A percentile compares a stretch with the other conserved stretches of the same genome.
Conservation (phyloP, 176 grass and related monocot species). For the Tillandsia leiboldiana region DNA sequence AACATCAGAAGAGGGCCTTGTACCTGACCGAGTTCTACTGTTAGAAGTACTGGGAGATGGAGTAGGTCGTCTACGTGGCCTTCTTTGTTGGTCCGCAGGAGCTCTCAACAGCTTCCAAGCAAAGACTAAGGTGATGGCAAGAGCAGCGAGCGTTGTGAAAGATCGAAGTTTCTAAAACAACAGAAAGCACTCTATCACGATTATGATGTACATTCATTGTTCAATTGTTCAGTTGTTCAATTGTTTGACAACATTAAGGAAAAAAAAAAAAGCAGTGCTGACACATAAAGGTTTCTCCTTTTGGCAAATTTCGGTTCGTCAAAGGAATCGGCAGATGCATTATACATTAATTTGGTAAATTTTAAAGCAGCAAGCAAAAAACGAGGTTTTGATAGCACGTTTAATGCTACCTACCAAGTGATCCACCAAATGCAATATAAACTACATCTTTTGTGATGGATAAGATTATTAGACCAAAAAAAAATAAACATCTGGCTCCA, state of each 20-base stretch:
- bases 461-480: too few species aligned
- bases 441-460: too few species aligned
- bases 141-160: conserved; percentile 72
- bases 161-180: conserved; percentile 69
- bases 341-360: too few species aligned
- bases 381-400: too few species aligned
- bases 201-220: neutral
- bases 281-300: too few species aligned
- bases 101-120: conserved; percentile 87
- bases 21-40: conserved; percentile 42
- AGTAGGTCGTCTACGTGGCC: conserved; percentile 42
- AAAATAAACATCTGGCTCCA: too few species aligned
- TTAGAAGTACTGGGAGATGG: conserved; percentile 47
- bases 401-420: too few species aligned
- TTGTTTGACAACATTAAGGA: neutral
- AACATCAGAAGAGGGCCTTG: conserved; percentile 42
- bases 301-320: too few species aligned
- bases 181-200: neutral
- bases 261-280: too few species aligned
- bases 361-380: too few species aligned
- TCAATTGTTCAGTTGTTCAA: neutral
- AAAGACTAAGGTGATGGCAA: conserved; percentile 72
- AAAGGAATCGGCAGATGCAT: too few species aligned
- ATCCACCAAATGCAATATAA: too few species aligned
- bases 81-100: conserved; percentile 61